Conservation (phyloP, 176 grass and related monocot species). For the Ananas comosus region DNA sequence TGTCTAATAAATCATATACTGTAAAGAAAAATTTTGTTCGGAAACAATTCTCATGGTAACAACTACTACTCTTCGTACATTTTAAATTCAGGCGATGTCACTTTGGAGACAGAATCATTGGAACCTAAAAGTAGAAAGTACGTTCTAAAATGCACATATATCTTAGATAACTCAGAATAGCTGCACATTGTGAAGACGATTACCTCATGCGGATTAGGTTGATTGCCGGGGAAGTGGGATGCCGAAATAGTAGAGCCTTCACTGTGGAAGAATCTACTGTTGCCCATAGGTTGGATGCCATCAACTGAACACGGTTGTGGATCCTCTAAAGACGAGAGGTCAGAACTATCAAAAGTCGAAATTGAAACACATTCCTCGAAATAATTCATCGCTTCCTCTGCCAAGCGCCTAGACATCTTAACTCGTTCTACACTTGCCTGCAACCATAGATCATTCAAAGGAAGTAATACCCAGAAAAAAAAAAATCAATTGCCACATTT, state of each 20-base stretch:
- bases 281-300: slow-evolving; percentile 31
- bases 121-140: no score
- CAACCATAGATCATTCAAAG: slow-evolving; percentile 9
- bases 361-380: slow-evolving; percentile 95
- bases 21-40: no score
- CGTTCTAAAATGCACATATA: no score
- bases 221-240: slow-evolving; percentile 25
- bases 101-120: no score
- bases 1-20: no score
- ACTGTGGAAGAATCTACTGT: slow-evolving; percentile 39
- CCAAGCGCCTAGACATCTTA: slow-evolving; percentile 70
- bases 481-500: background rate
- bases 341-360: slow-evolving; percentile 79
- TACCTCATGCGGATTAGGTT: slow-evolving; percentile 27
- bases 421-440: slow-evolving; percentile 49
- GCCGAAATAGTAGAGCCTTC: slow-evolving; percentile 35
- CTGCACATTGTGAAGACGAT: slow-evolving; percentile 1
- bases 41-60: no score
- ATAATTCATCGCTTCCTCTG: slow-evolving; percentile 87
- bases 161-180: background rate
- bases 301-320: slow-evolving; percentile 30
- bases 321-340: slow-evolving; percentile 75
- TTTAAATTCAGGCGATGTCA: no score
- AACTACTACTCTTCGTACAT: no score
- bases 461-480: background rate